Evolutionary conservation across 176 grass and related monocot species (phyloP), one percentile per base, ranked within the genome.

Genomic region (Oryza nivara): DNA sequence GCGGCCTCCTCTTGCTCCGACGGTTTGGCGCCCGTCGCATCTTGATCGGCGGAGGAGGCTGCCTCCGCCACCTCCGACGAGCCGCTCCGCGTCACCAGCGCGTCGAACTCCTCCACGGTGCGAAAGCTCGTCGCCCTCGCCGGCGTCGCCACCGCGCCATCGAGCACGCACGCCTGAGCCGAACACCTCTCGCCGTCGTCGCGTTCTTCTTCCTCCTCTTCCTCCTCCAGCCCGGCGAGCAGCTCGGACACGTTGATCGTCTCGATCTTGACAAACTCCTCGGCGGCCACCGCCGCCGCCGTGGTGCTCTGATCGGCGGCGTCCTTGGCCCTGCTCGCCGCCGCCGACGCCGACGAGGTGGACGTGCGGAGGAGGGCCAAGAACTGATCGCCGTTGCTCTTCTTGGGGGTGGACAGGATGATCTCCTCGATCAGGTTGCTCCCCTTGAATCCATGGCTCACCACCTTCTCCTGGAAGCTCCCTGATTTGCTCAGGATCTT

Each of bases 161-260:
- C 87, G 1, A 25, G 38, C 7, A 23, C 75, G 25, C 56, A 65
- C 35, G 9, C 48, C 35, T 20, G 32, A 11, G 49, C 19, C 23
- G 49, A 72, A 14, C 22, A 7, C 22, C 41, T n/a, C 10, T 19
- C 77, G 40, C 30, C 26, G 1, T 41, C 83, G 11, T 84, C 76
- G 28, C 13, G 47, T 17, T 45, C 54, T 41, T 84, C n/a, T 23
- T 88, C n/a, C 46, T 65, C 81, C 56, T 84, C 72, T 0, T 90
- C 85, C 35, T 97, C 95, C 25, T 95, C 95, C 77, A 97, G 88
- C 48, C 91, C 95, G 25, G 88, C 92, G 56, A 92, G 88, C 72
- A 95, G 77, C 0, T 95, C 92, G 20, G 90, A 86, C 75, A 92
- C 77, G 84, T 91, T 54, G 85, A 98, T 91, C 13, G 91, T 92